Base-by-base conservation (phyloP, 495 filamentous ascomycete genomes). In the Penicillium paradoxum region DNA sequence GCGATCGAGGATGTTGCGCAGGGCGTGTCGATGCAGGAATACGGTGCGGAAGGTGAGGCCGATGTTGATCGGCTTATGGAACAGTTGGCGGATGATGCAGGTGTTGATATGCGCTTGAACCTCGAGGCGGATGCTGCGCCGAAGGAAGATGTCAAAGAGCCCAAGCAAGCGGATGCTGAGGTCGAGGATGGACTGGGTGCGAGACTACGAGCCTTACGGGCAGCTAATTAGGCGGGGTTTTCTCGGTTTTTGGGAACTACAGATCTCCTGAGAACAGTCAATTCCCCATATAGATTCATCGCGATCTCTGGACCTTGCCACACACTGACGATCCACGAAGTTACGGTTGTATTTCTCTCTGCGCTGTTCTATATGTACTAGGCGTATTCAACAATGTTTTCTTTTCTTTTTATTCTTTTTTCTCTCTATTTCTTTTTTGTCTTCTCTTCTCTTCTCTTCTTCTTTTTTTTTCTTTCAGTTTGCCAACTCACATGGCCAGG, bases 51-150 rank as follows among this genome's bases (percentile, higher is more conserved):
- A 63, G 74, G 72, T 6, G 70, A 75, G 50, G 51, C 67, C 1
- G 74, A 77, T 21, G 74, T 77, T 36, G 74, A 77, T 58, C 69
- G 68, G 32, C 48, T 77, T 51, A 75, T 77, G 72, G 72, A 75
- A 47, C 72, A 77, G 52, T 62, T 77, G 56, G 74, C 74, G 9
- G 74, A 77, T 58, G 70, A 75, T 60, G 74, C 74, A 3, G 74
- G 74, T 10, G 68, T 77, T 3, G 72, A 77, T 57, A 61, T 74
- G 67, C 62, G 74, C 25, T 46, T 70, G 56, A 67, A 68, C 30
- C 42, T 77, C 25, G 74, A 77, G 43, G 63, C 65, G 13, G 71
- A 68, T 51, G 46, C 61, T 25, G 71, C 62, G 0, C 72, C 72
- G 0, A 67, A 72, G 42, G 64, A 71, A 41, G 70, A 74, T 25